Conservation (phyloP, 2,329 filamentous ascomycete genomes). For the Cladosporium sp. region DNA sequence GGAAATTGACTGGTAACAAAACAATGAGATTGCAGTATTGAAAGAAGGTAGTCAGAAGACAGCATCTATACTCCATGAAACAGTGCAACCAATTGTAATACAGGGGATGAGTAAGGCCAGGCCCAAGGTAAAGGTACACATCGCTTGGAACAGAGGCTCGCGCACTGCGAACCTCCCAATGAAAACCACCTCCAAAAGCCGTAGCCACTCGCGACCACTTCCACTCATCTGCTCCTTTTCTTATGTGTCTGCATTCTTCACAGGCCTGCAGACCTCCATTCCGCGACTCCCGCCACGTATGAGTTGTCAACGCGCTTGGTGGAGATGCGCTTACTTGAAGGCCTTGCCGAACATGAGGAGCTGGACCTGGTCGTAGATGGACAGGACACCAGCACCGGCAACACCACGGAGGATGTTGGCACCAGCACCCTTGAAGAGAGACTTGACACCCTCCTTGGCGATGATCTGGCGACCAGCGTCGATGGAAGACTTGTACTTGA, state of each 20-base stretch:
- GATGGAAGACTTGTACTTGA: conserved; percentile 98
- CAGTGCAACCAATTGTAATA: conserved; percentile 29
- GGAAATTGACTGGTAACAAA: background rate
- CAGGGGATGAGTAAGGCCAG: conserved; percentile 27
- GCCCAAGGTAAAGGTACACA: conserved; percentile 17
- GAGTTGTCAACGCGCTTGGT: conserved; percentile 4
- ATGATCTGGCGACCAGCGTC: conserved; percentile 96
- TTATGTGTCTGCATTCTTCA: conserved; percentile 24
- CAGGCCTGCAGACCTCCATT: conserved; percentile 24
- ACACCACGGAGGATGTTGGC: conserved; percentile 99
- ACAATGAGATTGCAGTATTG: background rate
- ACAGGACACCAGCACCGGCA: conserved; percentile 99
- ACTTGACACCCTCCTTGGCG: conserved; percentile 95
- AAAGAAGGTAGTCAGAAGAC: conserved; percentile 10
- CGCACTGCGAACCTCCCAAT: conserved; percentile 10
- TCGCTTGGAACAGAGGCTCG: conserved; percentile 8
- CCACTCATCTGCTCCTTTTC: conserved; percentile 6
- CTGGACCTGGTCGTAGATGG: conserved; percentile 99
- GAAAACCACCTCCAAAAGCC: conserved; percentile 8
- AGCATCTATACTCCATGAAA: conserved; percentile 26
- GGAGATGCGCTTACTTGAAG: conserved; percentile 60
- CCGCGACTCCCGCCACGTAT: conserved; percentile 8
- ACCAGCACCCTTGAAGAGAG: conserved; percentile 99
- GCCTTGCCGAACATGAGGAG: conserved; percentile 99
- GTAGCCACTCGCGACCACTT: conserved; percentile 6